Base-by-base conservation (phyloP, 768 basidiomycete species). In the Lentinula aciculospora region DNA sequence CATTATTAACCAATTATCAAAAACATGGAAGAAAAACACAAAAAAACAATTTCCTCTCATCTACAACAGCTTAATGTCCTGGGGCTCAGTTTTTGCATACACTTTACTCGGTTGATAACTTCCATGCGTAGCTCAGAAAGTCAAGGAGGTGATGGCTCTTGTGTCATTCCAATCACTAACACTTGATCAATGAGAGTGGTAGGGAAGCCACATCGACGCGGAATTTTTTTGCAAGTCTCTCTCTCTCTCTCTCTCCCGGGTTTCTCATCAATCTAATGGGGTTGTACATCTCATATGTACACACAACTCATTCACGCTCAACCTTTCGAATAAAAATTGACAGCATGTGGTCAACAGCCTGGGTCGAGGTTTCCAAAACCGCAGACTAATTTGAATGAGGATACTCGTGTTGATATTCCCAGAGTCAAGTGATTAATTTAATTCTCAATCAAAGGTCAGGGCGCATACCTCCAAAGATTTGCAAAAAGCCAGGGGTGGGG, bases 401-500 rank as follows among this genome's bases (percentile, higher is more conserved):
- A 67, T 87, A 87, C 65, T 95, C 94, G 44, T 86, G 86, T 60
- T 95, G 86, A 62, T 87, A 74, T 60, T 84, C 80, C 86, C 88
- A 47, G 31, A 55, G 17, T 19, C n/a, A n/a, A n/a, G n/a, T n/a
- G n/a, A n/a, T n/a, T n/a, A n/a, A n/a, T n/a, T n/a, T n/a, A n/a
- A n/a, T n/a, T n/a, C n/a, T n/a, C n/a, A 13, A 15, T 23, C 8
- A 56, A 53, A 21, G 37, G 29, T 27, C 3, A 45, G 36, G 12
- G 31, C 36, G 56, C 69, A 40, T 64, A 90, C 90, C 79, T 89
- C 81, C 21, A 97, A 79, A 58, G n/a, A 80, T 81, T 56, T 83
- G 82, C 51, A 89, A 76, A n/a, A 40, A 99, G 76, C 94, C 94
- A 98, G 7, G 84, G 83, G n/a, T 10, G 96, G 95, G 40, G 80